These are phyloP conservation scores for Penicillium crystallinum DNA, from an alignment of 495 filamentous ascomycete species.

Conservation along the genomic window DNA sequence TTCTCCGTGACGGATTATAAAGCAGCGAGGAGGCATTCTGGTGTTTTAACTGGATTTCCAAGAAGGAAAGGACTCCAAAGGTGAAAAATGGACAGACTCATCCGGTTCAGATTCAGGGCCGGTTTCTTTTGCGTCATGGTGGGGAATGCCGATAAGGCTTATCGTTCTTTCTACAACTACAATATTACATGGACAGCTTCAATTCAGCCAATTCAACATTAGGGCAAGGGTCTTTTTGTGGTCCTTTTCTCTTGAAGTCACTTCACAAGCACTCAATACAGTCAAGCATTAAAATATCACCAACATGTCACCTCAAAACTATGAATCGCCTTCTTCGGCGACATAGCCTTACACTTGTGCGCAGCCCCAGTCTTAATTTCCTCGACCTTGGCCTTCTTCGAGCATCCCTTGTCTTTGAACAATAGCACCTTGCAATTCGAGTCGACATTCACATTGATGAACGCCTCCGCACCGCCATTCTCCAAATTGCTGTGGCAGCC, in stretches of 20 bases:
- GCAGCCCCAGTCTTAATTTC: background rate
- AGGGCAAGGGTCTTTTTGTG: background rate
- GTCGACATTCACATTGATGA: conserved; percentile 4
- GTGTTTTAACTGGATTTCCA: background rate
- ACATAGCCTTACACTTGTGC: background rate
- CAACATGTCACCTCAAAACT: conserved; percentile 14
- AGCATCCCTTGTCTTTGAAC: conserved; percentile 12
- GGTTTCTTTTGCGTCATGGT: background rate
- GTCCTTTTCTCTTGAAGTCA: background rate
- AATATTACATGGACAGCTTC: background rate
- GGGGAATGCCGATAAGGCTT: background rate
- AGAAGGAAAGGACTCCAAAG: background rate
- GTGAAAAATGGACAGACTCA: background rate
- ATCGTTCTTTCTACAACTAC: background rate
- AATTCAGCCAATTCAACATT: background rate
- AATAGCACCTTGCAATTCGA: conserved; percentile 8
- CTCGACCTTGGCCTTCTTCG: background rate
- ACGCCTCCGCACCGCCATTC: background rate
- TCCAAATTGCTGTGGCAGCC: conserved; percentile 7
- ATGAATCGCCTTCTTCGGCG: conserved; percentile 6
- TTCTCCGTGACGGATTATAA: conserved; percentile 91
- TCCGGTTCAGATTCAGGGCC: background rate
- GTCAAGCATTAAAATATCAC: background rate
- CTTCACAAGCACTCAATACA: background rate
- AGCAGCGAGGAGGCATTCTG: conserved; percentile 71